Percentiles rank a stretch among this genome's conserved stretches.
phyloP scores from a whole-genome alignment of 2,329 filamentous ascomycete genomes.

The Verticillium isaacii region DNA sequence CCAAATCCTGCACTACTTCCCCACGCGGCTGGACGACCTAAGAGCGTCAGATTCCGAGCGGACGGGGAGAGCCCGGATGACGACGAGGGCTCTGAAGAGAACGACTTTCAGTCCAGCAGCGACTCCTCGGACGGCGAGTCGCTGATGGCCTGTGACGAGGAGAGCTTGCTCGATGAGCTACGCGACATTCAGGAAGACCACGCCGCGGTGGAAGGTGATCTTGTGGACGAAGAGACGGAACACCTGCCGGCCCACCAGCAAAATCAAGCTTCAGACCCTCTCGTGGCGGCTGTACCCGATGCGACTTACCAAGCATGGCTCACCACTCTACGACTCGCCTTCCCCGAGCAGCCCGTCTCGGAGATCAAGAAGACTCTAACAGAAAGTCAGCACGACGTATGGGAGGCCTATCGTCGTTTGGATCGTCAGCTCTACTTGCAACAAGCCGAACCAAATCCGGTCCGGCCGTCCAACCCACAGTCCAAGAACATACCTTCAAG shows the following conservation, averaged over 20 bases:
- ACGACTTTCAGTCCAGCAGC: slow-evolving; percentile 23
- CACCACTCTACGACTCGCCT: slow-evolving; percentile 34
- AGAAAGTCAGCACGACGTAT: slow-evolving; percentile 27
- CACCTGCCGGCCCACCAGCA: not conserved
- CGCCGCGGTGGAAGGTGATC: slow-evolving; percentile 4
- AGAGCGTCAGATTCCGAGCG: slow-evolving; percentile 18
- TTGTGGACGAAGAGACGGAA: slow-evolving; percentile 10
- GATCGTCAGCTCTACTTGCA: not conserved
- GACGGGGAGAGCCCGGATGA: slow-evolving; percentile 24
- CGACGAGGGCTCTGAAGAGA: slow-evolving; percentile 14
- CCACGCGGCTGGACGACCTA: slow-evolving; percentile 8
- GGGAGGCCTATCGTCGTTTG: slow-evolving; percentile 27
- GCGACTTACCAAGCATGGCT: slow-evolving; percentile 7
- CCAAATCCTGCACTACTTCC: slow-evolving; percentile 7
- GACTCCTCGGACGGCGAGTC: slow-evolving; percentile 39
- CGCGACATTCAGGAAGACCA: slow-evolving; percentile 3
- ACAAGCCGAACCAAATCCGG: not conserved
- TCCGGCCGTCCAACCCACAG: not conserved
- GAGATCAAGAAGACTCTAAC: slow-evolving; percentile 30
- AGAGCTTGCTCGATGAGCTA: slow-evolving; percentile 12
- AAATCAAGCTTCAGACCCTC: not conserved
- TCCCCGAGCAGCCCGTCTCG: slow-evolving; percentile 31
- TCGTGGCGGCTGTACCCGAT: not conserved
- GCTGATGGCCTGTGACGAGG: slow-evolving; percentile 23
- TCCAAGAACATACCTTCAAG: not conserved